Conservation (phyloP, 169 alveolate genomes). For the Plasmodium chabaudi region DNA sequence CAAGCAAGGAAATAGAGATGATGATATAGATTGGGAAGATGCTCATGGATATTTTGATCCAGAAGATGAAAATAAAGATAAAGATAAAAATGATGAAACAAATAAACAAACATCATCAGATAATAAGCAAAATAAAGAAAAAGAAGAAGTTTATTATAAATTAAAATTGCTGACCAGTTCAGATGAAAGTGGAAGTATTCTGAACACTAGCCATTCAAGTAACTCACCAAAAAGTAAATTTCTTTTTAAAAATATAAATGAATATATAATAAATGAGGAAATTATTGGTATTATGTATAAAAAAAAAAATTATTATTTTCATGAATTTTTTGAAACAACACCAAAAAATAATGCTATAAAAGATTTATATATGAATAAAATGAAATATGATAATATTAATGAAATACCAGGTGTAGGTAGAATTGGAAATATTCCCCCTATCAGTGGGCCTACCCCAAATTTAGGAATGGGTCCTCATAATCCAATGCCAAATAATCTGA, state of each 20-base stretch:
- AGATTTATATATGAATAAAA: constrained; percentile 29
- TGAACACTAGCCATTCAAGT: background rate
- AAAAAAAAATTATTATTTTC: constrained; percentile 59
- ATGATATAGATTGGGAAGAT: too few species aligned
- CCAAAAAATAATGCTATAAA: constrained; percentile 32
- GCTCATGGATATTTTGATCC: too few species aligned
- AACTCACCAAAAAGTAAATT: constrained; percentile 15
- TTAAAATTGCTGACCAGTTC: constrained; percentile 45
- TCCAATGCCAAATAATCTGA: background rate
- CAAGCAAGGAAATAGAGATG: too few species aligned
- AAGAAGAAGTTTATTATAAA: constrained; percentile 7
- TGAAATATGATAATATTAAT: constrained; percentile 1
- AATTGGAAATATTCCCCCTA: background rate
- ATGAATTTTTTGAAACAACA: constrained; percentile 47
- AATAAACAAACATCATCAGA: too few species aligned
- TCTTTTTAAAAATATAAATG: constrained; percentile 45
- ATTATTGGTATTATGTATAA: constrained; percentile 52
- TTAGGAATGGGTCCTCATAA: background rate
- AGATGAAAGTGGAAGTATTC: constrained; percentile 19
- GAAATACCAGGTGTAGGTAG: background rate
- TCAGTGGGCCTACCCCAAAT: background rate
- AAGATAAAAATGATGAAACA: too few species aligned
- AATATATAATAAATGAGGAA: constrained; percentile 68
- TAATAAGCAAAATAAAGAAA: too few species aligned
- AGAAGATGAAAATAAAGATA: too few species aligned